Percentiles rank a stretch among this genome's conserved stretches.
Conservation (phyloP, 768 basidiomycete genomes). For the Coprinopsis strossmayeri region DNA sequence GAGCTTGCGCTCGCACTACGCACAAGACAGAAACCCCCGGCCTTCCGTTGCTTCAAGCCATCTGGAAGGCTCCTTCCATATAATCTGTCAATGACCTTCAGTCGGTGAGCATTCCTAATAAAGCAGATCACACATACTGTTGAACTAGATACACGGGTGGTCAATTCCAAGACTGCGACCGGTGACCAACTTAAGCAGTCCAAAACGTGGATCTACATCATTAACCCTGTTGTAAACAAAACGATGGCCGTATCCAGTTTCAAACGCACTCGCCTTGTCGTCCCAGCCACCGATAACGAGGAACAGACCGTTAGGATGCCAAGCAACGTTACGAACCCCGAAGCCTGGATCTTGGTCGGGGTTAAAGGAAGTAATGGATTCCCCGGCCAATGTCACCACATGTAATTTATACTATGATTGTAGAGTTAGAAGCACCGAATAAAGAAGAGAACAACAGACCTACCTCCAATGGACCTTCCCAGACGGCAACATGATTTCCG, state of each 20-base stretch:
- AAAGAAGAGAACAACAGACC: conserved; percentile 13
- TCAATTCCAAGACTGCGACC: conserved; percentile 55
- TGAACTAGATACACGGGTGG: conserved; percentile 46
- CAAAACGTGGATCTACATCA: conserved; percentile 60
- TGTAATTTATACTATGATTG: conserved; percentile 66
- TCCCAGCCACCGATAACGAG: conserved; percentile 85
- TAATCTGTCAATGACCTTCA: conserved; percentile 37
- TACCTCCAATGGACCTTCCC: conserved; percentile 85
- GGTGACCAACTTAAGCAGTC: conserved; percentile 73
- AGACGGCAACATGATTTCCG: conserved; percentile 69
- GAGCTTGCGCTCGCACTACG: conserved; percentile 17
- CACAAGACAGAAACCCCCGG: conserved; percentile 85
- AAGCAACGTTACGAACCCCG: conserved; percentile 70
- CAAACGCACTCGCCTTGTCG: conserved; percentile 54
- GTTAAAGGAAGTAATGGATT: conserved; percentile 56
- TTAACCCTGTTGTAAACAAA: conserved; percentile 6
- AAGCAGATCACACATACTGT: conserved; percentile 37
- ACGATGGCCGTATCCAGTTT: neutral
- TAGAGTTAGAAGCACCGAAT: conserved; percentile 4
- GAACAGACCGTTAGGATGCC: conserved; percentile 85
- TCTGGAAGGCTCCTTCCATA: conserved; percentile 82
- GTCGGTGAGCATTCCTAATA: neutral
- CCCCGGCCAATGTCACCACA: conserved; percentile 62
- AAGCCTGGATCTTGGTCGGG: conserved; percentile 77
- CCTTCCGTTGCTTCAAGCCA: conserved; percentile 85